phyloP scores from a whole-genome alignment of 2,329 filamentous ascomycete species.

The Fusarium sacchari region DNA sequence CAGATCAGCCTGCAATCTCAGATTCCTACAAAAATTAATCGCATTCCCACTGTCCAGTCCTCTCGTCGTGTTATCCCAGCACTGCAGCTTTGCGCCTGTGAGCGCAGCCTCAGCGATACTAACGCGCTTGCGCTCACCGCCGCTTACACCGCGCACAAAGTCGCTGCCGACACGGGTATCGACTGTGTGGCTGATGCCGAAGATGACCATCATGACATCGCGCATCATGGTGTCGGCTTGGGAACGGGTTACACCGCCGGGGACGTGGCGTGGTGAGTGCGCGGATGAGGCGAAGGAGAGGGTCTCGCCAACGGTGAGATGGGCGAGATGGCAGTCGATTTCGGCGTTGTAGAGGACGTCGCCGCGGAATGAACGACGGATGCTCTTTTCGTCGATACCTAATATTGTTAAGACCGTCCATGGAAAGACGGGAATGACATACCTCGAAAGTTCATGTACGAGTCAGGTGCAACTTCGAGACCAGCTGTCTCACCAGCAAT shows the following conservation, averaged over 20 bases:
- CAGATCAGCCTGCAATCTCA: constrained; percentile 43
- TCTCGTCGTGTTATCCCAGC: constrained; percentile 48
- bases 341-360: constrained; percentile 74
- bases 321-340: constrained; percentile 71
- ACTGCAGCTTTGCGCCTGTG: constrained; percentile 42
- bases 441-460: constrained; percentile 64
- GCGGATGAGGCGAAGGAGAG: constrained; percentile 71
- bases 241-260: constrained; percentile 14
- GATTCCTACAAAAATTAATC: constrained; percentile 41
- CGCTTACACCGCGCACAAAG: constrained; percentile 75
- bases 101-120: constrained; percentile 75
- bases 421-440: fast-evolving
- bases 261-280: constrained; percentile 67
- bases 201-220: constrained; percentile 76
- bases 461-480: constrained; percentile 34
- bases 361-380: constrained; percentile 59
- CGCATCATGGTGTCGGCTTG: constrained; percentile 41
- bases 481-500: constrained; percentile 63
- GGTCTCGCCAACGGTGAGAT: constrained; percentile 73
- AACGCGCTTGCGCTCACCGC: constrained; percentile 81
- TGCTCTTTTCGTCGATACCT: constrained; percentile 47
- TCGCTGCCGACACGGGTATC: constrained; percentile 79
- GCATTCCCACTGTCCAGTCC: constrained; percentile 46
- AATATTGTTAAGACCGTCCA: background rate
- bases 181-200: constrained; percentile 78